Evolutionary conservation across 164 flowering plant genomes (phyloP).

Genomic region (Cinnamomum chago): DNA sequence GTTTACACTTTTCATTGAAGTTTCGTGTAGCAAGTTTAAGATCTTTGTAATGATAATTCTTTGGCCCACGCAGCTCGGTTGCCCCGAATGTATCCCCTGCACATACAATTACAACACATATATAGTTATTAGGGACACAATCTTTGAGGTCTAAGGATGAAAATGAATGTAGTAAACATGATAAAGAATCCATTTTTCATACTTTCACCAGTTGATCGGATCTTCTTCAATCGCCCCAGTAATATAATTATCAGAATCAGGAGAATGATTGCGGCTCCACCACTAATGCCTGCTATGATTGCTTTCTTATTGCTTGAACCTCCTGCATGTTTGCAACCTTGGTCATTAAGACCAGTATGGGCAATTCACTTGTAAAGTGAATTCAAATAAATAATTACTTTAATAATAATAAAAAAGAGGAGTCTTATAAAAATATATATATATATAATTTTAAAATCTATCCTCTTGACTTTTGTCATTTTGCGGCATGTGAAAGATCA

Average conservation of each 20-base stretch:
- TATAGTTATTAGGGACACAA: neutral
- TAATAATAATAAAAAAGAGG: too few relatives aligned
- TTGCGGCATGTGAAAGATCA: too few relatives aligned
- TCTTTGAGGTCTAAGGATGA: neutral
- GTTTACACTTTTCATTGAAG: constrained; percentile 43
- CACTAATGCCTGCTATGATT: constrained; percentile 35
- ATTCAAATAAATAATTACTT: too few relatives aligned
- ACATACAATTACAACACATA: neutral
- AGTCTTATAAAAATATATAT: too few relatives aligned
- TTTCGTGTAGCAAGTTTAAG: constrained; percentile 39
- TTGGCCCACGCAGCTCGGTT: constrained; percentile 46
- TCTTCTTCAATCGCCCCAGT: constrained; percentile 14
- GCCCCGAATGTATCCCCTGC: constrained; percentile 7
- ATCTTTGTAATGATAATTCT: constrained; percentile 35
- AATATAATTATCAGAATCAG: constrained; percentile 15
- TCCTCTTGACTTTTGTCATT: too few relatives aligned
- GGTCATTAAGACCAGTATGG: too few relatives aligned
- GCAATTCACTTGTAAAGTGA: too few relatives aligned
- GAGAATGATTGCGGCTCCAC: constrained; percentile 31
- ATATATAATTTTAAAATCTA: too few relatives aligned
- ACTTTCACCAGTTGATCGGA: constrained; percentile 12
- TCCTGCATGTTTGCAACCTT: constrained; percentile 12
- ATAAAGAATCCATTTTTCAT: neutral
- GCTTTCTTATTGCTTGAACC: constrained; percentile 32
- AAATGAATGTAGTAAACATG: constrained; percentile 4